A percentile compares a stretch with the other conserved stretches of the same genome.
These are phyloP conservation scores for Penicillium daleae DNA, from an alignment of 495 filamentous ascomycete species.

Conservation along the genomic window DNA sequence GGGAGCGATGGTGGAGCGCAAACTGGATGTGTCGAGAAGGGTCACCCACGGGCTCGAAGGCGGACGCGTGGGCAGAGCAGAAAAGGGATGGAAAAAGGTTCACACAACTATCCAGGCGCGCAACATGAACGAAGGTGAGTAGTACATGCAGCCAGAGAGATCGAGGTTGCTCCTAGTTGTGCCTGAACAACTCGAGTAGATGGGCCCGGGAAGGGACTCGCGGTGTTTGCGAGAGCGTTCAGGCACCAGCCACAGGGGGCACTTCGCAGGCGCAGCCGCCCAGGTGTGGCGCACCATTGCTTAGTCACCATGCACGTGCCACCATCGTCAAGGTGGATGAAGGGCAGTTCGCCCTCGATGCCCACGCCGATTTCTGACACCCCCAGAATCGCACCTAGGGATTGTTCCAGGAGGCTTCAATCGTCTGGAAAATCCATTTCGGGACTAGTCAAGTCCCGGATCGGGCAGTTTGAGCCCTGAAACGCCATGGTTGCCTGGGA, in stretches of 20 bases:
- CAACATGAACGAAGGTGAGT: conserved; percentile 7
- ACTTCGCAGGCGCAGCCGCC: background rate
- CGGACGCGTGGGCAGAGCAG: conserved; percentile 28
- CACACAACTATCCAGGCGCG: background rate
- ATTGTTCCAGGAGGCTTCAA: conserved; percentile 6
- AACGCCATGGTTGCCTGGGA: conserved; percentile 6
- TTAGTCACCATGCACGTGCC: conserved; percentile 34
- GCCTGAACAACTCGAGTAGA: conserved; percentile 13
- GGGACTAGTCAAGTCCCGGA: conserved; percentile 1
- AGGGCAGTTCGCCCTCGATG: conserved; percentile 10
- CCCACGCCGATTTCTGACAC: background rate
- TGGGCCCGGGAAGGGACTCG: conserved; percentile 14
- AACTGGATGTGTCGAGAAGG: conserved; percentile 21
- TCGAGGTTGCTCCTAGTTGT: background rate
- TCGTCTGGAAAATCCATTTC: conserved; percentile 9
- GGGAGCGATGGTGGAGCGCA: conserved; percentile 32
- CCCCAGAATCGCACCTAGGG: conserved; percentile 6
- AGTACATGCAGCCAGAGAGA: background rate
- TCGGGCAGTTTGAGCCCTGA: conserved; percentile 1
- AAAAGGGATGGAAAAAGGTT: background rate
- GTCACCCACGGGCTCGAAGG: conserved; percentile 26
- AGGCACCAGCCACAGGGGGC: conserved; percentile 7
- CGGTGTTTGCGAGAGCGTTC: conserved; percentile 8
- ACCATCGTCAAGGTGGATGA: conserved; percentile 16
- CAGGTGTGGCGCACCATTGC: conserved; percentile 17